Base-by-base conservation (phyloP, 208 protist species). In the Trypanosoma vivax region DNA sequence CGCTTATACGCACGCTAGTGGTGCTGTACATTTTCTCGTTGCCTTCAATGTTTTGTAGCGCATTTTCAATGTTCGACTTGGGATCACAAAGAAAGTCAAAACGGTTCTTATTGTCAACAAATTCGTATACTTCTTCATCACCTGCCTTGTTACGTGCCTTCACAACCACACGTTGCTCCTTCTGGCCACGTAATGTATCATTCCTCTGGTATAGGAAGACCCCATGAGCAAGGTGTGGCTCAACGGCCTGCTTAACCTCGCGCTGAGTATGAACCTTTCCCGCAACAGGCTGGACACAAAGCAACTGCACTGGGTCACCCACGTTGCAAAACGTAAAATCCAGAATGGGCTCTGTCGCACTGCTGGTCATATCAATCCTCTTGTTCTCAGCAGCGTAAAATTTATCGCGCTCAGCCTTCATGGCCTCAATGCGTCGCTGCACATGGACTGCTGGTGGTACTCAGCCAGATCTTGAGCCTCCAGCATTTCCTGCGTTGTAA, bases 41-140 rank as follows among this genome's bases (percentile, higher is more conserved):
- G 31, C 33, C 58, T 3, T 50, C 65, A 13, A 72, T 16, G 10
- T 11, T 48, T 16, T 51, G 41, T 3, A 65, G 14, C 2, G 33
- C 27, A 9, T 42, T 48, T 48, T 46, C 45, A 7, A 55, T 33
- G 19, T 55, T 2, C 10, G 38, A 5, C 3, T 47, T 59, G 1
- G 9, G 35, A 19, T 65, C 43, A 25, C 73, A 45, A 24, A 83
- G 41, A 40, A 81, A 69, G 10, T 56, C 65, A 39, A 71, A 76
- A 18, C 78, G 66, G 14, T 76, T 46, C 28, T 57, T 58, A 25
- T 53, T 65, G 21, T 43, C 47, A 14, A 79, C 69, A 65, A 93
- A 87, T 65, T 93, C 86, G 63, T 93, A 93, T 19, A 82, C 86
- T 66, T 93, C 79, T 68, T 93, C 86, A 46, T 93, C 86, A 10